Base-by-base conservation (phyloP, 2,329 filamentous ascomycete species). In the Sphaceloma murrayae region DNA sequence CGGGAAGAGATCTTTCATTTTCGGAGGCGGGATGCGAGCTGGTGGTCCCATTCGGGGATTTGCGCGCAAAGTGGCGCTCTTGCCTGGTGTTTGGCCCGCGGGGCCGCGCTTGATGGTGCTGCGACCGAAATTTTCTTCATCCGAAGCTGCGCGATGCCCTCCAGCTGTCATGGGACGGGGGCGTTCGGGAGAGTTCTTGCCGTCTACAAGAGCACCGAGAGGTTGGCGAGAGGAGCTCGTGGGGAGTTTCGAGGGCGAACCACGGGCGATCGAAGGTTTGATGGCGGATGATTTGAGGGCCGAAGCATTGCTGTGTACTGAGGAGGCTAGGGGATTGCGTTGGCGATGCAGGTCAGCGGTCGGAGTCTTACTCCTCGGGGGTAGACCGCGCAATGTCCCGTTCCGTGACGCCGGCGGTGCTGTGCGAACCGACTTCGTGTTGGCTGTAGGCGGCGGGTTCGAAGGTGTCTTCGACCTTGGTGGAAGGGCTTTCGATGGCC, bases 171-270 rank as follows among this genome's bases (percentile, higher is more conserved):
- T 34, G 10, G 72, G 69, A 11, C 66, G 60, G n/a, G n/a, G n/a
- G 32, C 87, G 80, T 56, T 94, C 86, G 4, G 86, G 84, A 6
- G 86, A 94, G 62, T 89, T 94, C 58, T 72, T 80, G 34, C 79
- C 80, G 53, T 84, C 68, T 52, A 77, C 76, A 48, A 87, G 67
- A 49, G 74, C 81, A 26, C 78, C 78, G 30, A 89, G 68, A 1
- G 83, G 82, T 27, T 74, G 73, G 16, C 84, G 77, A 3, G 77
- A 72, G 24, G 24, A 7, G 24, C 24, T n/a, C n/a, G n/a, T n/a
- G 1, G 82, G 82, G 43, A 86, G 80, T 52, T 80, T 80, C 0
- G 78, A 76, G 1, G 80, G 80, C 18, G 42, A 45, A 49, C 78
- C 82, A 43, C 67, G 65, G 8, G 56, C 49, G 11, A 59, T 53